A percentile compares a stretch with the other conserved stretches of the same genome.
Evolutionary conservation across 768 basidiomycete species (phyloP).

Genomic region (Kwoniella pini): DNA sequence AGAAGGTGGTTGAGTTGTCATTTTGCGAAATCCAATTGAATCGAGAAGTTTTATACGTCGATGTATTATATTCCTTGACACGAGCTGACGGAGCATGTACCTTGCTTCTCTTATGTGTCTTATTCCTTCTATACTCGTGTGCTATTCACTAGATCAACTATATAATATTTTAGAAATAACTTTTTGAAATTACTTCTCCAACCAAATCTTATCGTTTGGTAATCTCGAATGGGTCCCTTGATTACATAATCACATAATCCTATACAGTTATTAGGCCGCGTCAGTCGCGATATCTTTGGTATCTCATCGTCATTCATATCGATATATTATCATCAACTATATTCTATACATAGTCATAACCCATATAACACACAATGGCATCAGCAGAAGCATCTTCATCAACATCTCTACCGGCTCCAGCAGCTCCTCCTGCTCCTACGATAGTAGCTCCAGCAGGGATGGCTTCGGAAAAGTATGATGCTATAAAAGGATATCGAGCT

Average conservation of each 20-base stretch:
- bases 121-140: too few species aligned
- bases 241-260: not conserved
- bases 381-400: slow-evolving; percentile 18
- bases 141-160: too few species aligned
- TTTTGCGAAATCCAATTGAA: slow-evolving; percentile 7
- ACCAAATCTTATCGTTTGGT: not conserved
- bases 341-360: not conserved
- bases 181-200: not conserved
- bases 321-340: not conserved
- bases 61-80: not conserved
- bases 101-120: too few species aligned
- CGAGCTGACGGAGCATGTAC: not conserved
- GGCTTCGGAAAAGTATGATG: slow-evolving; percentile 49
- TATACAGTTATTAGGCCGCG: slow-evolving; percentile 11
- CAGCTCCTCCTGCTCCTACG: slow-evolving; percentile 26
- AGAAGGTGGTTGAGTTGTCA: slow-evolving; percentile 27
- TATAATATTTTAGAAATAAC: not conserved
- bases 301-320: slow-evolving; percentile 12
- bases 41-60: not conserved
- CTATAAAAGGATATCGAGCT: slow-evolving; percentile 54
- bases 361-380: slow-evolving; percentile 18
- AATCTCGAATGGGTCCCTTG: not conserved
- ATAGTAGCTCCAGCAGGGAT: slow-evolving; percentile 43
- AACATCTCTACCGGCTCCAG: slow-evolving; percentile 22
- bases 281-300: slow-evolving; percentile 10